A percentile compares a stretch with the other conserved stretches of the same genome.
Evolutionary conservation across 768 basidiomycete species (phyloP).

Genomic region (Mycena indigotica): DNA sequence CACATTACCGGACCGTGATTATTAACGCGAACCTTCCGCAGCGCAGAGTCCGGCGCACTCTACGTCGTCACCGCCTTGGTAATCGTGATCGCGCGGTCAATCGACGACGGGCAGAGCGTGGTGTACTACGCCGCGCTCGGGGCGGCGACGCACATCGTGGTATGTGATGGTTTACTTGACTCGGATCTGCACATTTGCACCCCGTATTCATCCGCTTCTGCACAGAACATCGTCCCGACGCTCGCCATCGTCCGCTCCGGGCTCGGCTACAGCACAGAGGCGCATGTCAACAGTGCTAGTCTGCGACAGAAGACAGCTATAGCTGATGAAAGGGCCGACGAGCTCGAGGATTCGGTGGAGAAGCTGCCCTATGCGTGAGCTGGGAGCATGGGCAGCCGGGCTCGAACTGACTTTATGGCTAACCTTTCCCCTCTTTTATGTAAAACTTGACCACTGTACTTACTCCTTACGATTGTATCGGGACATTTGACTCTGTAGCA

Average conservation of each 20-base stretch:
- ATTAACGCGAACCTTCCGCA: neutral
- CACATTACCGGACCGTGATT: neutral
- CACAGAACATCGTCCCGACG: neutral
- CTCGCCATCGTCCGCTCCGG: neutral
- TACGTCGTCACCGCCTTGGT: neutral
- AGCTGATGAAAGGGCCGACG: too few relatives aligned
- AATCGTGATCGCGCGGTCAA: neutral
- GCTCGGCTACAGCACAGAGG: neutral
- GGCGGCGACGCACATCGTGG: neutral
- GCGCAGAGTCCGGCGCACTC: neutral
- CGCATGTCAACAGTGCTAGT: too few relatives aligned
- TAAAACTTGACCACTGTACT: too few relatives aligned
- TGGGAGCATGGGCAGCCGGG: too few relatives aligned
- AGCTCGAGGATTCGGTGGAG: too few relatives aligned
- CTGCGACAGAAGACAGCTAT: too few relatives aligned
- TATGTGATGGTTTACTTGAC: neutral
- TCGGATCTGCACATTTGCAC: neutral
- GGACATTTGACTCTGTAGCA: too few relatives aligned
- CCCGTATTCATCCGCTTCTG: neutral
- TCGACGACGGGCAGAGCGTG: neutral
- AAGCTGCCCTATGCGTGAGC: too few relatives aligned
- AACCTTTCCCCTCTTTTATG: too few relatives aligned
- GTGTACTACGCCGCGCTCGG: neutral
- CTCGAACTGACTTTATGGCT: too few relatives aligned
- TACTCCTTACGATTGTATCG: too few relatives aligned